These are phyloP conservation scores for Phanerodontia chrysosporium DNA, from an alignment of 768 basidiomycete genomes.

Conservation along the genomic window DNA sequence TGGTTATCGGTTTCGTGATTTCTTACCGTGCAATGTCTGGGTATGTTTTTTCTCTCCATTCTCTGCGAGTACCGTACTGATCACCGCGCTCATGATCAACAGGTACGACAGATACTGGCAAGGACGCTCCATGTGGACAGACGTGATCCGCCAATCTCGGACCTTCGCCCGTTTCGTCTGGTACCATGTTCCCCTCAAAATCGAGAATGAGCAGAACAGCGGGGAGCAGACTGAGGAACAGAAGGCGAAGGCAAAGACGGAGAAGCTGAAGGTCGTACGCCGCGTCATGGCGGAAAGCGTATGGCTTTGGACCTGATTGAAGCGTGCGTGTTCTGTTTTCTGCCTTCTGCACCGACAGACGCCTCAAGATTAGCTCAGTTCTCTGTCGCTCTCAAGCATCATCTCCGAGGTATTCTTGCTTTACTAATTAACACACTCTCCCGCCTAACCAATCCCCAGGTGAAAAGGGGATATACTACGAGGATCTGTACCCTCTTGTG, in stretches of 20 bases:
- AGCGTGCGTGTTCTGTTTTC: slow-evolving; percentile 46
- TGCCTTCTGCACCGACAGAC: too few relatives aligned
- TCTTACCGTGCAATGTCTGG: slow-evolving; percentile 61
- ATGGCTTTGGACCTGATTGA: slow-evolving; percentile 56
- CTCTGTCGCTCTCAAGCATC: slow-evolving; percentile 56
- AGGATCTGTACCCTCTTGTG: slow-evolving; percentile 56
- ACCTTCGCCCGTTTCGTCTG: slow-evolving; percentile 52
- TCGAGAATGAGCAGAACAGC: slow-evolving; percentile 31
- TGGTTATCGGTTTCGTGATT: slow-evolving; percentile 54
- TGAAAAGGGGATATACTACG: slow-evolving; percentile 57
- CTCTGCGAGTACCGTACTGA: background rate
- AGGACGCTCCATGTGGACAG: slow-evolving; percentile 50
- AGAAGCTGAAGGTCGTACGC: slow-evolving; percentile 35
- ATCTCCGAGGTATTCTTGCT: slow-evolving; percentile 51
- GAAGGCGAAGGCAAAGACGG: slow-evolving; percentile 31
- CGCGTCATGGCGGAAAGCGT: slow-evolving; percentile 57
- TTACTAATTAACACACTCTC: background rate
- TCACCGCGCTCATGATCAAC: background rate
- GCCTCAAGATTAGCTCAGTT: too few relatives aligned
- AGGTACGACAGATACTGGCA: slow-evolving; percentile 66
- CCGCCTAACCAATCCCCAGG: slow-evolving; percentile 26
- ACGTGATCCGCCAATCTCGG: slow-evolving; percentile 47
- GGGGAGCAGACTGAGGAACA: slow-evolving; percentile 13
- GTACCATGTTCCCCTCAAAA: slow-evolving; percentile 55
- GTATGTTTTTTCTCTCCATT: slow-evolving; percentile 27